Evolutionary conservation across 352 stramenopile species (phyloP).

Genomic region (Globisporangium paroecandrum): DNA sequence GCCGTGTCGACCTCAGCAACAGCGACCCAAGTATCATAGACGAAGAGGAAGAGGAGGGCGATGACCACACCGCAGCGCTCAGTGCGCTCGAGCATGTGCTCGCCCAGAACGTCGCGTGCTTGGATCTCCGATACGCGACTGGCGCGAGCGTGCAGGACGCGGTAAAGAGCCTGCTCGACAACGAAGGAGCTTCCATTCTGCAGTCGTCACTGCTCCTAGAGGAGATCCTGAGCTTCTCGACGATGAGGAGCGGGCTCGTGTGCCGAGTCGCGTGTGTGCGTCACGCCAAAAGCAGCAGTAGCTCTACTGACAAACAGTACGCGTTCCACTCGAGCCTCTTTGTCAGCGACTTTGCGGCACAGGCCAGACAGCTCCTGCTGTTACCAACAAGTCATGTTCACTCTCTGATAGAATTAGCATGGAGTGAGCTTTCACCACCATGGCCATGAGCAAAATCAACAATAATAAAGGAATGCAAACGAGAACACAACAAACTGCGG

Average conservation of each 20-base stretch:
- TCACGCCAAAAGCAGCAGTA: background rate
- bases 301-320: background rate
- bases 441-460: background rate
- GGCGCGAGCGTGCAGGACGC: slow-evolving; percentile 27
- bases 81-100: slow-evolving; percentile 16
- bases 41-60: background rate
- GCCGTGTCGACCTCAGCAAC: background rate
- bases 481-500: background rate
- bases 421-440: background rate
- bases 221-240: slow-evolving; percentile 61
- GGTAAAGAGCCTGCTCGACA: slow-evolving; percentile 30
- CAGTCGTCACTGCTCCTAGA: slow-evolving; percentile 2
- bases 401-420: slow-evolving; percentile 5
- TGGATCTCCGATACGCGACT: slow-evolving; percentile 42
- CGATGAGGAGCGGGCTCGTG: slow-evolving; percentile 22
- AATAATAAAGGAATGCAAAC: background rate
- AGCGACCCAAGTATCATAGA: background rate
- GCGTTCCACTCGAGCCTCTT: slow-evolving; percentile 28
- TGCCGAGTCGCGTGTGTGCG: slow-evolving; percentile 38
- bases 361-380: slow-evolving; percentile 15
- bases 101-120: slow-evolving; percentile 29
- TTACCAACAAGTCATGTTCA: background rate
- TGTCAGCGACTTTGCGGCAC: slow-evolving; percentile 23
- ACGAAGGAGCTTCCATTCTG: background rate
- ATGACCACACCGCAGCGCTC: slow-evolving; percentile 13